phyloP scores from a whole-genome alignment of 495 filamentous ascomycete species.

The Xylaria bambusicola region DNA sequence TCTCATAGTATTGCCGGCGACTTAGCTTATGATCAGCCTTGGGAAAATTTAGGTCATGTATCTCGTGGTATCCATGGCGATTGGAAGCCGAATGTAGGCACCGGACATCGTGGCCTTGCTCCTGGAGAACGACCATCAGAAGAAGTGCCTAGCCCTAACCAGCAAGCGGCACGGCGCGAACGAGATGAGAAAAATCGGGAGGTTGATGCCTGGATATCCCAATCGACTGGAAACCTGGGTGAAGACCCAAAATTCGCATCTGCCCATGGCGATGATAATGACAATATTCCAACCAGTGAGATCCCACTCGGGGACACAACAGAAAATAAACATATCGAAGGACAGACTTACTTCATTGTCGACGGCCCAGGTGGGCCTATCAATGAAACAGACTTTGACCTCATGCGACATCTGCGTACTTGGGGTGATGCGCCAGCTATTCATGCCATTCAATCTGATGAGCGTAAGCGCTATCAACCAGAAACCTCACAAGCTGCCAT shows the following conservation, averaged over 20 bases:
- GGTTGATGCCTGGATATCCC: slow-evolving; percentile 45
- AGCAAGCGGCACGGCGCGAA: slow-evolving; percentile 37
- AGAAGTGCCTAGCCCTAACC: slow-evolving; percentile 44
- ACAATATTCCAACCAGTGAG: slow-evolving; percentile 40
- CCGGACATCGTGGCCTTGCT: slow-evolving; percentile 45
- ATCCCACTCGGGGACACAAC: slow-evolving; percentile 38
- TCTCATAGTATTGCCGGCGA: slow-evolving; percentile 30
- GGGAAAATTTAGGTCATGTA: slow-evolving; percentile 12
- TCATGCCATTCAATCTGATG: slow-evolving; percentile 40
- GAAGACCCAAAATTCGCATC: slow-evolving; percentile 7
- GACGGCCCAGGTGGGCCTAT: slow-evolving; percentile 41
- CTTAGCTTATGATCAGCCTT: slow-evolving; percentile 22
- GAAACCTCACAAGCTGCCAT: slow-evolving; percentile 56
- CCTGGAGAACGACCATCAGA: slow-evolving; percentile 40
- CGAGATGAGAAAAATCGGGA: slow-evolving; percentile 41
- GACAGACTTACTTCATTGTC: slow-evolving; percentile 48
- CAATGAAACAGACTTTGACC: slow-evolving; percentile 42
- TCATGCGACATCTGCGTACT: slow-evolving; percentile 47
- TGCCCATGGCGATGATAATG: slow-evolving; percentile 28
- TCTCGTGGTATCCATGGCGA: slow-evolving; percentile 39
- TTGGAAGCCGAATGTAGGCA: slow-evolving; percentile 39
- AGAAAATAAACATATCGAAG: slow-evolving; percentile 44
- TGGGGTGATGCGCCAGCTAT: slow-evolving; percentile 50
- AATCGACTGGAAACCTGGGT: slow-evolving; percentile 19
- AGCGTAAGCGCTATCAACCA: slow-evolving; percentile 43